Base-by-base conservation (phyloP, 495 filamentous ascomycete species). In the Penicillium silybi region DNA sequence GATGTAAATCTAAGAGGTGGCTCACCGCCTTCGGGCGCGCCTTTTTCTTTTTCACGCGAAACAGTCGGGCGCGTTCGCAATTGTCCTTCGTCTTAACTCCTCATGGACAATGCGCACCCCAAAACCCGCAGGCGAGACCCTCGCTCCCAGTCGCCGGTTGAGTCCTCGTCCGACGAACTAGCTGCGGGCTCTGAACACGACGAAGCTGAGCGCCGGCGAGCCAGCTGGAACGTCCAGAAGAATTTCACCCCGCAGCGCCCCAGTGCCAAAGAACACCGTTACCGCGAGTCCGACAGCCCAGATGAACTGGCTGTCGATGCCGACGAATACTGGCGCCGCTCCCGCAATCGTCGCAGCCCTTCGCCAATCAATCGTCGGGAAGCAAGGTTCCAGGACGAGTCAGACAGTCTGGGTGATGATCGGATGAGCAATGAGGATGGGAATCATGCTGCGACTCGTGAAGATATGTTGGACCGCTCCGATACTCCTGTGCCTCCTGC, bases 121-220 rank as follows among this genome's bases (percentile, higher is more conserved):
- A 84, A 83, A 59, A 75, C 81, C 29, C 80, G 83, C 41, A 78
- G 80, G 54, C 68, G 84, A 18, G 68, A 76, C 38, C 46, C 54
- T 16, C 66, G 65, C 35, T 56, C 46, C 25, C 59, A 60, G 38
- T 67, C 73, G 0, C 73, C 74, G 35, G 56, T 60, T 18, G 72
- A 75, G 47, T 75, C 77, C 41, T 82, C 80, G 18, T 76, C 78
- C 25, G 79, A 82, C 52, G 80, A 81, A 53, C 66, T 78, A 40
- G 76, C 72, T 20, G 70, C 66, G 20, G 65, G 54, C 57, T 71
- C 74, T 41, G 71, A 76, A 16, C 68, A 73, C 48, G 67, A 70
- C n/a, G 64, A 73, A 52, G 61, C 62, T 19, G 66, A 73, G 45
- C 69, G 63, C 44, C 72, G 65, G 44, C 64, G 70, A 59, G 57